These are phyloP conservation scores for Litsea cubeba DNA, from an alignment of 164 flowering plant genomes.

Conservation along the genomic window DNA sequence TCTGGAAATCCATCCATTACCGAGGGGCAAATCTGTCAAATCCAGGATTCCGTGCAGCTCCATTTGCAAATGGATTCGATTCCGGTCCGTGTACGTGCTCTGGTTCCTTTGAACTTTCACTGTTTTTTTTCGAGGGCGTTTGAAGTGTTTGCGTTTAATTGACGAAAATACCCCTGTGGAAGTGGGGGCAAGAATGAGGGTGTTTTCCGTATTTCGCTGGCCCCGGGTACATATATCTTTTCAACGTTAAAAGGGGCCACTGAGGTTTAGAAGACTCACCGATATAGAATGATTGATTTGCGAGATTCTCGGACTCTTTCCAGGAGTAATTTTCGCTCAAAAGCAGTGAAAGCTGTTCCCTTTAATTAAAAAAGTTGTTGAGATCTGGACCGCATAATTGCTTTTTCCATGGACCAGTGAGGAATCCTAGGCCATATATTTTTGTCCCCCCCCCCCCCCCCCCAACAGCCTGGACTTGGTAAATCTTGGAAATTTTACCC, in stretches of 20 bases:
- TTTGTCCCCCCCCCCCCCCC: neutral
- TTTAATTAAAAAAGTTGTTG: slow-evolving; percentile 1
- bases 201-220: neutral
- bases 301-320: slow-evolving; percentile 12
- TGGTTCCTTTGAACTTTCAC: no score
- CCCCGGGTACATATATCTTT: neutral
- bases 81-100: no score
- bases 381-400: neutral
- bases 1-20: no score
- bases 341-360: slow-evolving; percentile 8
- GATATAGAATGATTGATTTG: no score
- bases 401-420: no score
- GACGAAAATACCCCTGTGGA: neutral
- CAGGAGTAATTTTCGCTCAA: slow-evolving; percentile 3
- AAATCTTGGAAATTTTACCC: no score
- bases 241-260: neutral
- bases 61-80: no score
- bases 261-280: no score
- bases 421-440: no score
- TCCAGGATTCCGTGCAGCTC: no score
- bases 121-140: no score
- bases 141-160: neutral
- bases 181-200: neutral
- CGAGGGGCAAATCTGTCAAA: no score
- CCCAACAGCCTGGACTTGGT: neutral